Percentiles rank a stretch among this genome's conserved stretches.
These are phyloP conservation scores for Xerophyta viscosa DNA, from an alignment of 106 monocot genomes.

Conservation along the genomic window DNA sequence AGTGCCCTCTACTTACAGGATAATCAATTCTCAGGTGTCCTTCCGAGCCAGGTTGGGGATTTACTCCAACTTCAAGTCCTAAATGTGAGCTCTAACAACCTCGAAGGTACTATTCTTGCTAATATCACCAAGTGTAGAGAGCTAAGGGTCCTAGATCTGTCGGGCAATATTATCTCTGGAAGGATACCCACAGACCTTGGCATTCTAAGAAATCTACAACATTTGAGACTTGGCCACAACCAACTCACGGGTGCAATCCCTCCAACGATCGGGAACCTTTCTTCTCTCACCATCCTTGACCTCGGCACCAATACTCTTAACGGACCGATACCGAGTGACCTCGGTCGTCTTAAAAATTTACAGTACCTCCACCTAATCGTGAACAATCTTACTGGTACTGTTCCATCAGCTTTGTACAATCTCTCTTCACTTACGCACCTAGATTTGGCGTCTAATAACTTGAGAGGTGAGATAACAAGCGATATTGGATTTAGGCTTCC, in stretches of 20 bases:
- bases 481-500: constrained; percentile 27
- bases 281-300: constrained; percentile 22
- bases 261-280: constrained; percentile 21
- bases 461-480: constrained; percentile 22
- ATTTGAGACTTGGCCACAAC: constrained; percentile 17
- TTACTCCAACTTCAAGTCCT: constrained; percentile 11
- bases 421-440: constrained; percentile 16
- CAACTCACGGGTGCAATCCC: constrained; percentile 18
- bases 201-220: constrained; percentile 15
- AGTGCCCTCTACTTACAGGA: constrained; percentile 15
- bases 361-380: constrained; percentile 16
- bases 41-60: constrained; percentile 18
- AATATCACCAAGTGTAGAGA: constrained; percentile 13
- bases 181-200: constrained; percentile 12
- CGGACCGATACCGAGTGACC: constrained; percentile 14
- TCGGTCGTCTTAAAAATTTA: constrained; percentile 15
- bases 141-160: constrained; percentile 20
- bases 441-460: constrained; percentile 17
- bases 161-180: constrained; percentile 12
- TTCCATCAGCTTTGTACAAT: constrained; percentile 28
- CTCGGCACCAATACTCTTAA: constrained; percentile 23
- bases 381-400: constrained; percentile 20
- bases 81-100: constrained; percentile 27
- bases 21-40: constrained; percentile 16
- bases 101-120: constrained; percentile 21